Evolutionary conservation across 352 stramenopile species (phyloP).

Genomic region (Elongisporangium anandrum): DNA sequence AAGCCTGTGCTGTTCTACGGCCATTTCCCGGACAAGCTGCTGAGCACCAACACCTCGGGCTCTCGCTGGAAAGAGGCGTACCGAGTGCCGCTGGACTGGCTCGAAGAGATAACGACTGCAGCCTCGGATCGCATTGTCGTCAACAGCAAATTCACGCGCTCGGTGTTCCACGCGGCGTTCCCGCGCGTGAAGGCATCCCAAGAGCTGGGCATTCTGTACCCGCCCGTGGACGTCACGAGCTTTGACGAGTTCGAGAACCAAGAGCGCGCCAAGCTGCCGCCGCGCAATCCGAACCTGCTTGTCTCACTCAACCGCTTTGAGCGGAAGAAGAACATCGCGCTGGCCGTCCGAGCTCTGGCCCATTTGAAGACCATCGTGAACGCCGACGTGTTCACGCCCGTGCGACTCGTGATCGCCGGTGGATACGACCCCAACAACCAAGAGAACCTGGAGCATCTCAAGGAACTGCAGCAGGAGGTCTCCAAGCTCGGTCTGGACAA

Average conservation of each 20-base stretch:
- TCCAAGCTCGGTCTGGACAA: slow-evolving; percentile 34
- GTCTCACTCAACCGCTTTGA: slow-evolving; percentile 98
- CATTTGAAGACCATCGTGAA: slow-evolving; percentile 40
- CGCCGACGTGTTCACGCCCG: slow-evolving; percentile 31
- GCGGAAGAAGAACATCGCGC: slow-evolving; percentile 96
- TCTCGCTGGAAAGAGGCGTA: slow-evolving; percentile 87
- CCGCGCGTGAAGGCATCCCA: slow-evolving; percentile 34
- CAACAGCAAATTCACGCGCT: slow-evolving; percentile 95
- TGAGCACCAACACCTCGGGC: slow-evolving; percentile 52
- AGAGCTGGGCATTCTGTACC: slow-evolving; percentile 92
- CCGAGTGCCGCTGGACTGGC: slow-evolving; percentile 86
- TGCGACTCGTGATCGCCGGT: slow-evolving; percentile 91
- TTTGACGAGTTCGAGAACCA: slow-evolving; percentile 31
- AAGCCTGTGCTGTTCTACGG: slow-evolving; percentile 97
- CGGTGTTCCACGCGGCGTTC: slow-evolving; percentile 90
- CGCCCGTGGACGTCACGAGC: slow-evolving; percentile 85
- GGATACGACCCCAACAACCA: slow-evolving; percentile 94
- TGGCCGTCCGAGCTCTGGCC: slow-evolving; percentile 83
- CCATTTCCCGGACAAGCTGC: slow-evolving; percentile 98
- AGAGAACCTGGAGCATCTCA: slow-evolving; percentile 96
- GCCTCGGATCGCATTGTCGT: slow-evolving; percentile 94
- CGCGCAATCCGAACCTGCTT: slow-evolving; percentile 62
- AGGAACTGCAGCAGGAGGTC: slow-evolving; percentile 85
- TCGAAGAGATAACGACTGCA: slow-evolving; percentile 93
- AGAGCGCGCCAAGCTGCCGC: slow-evolving; percentile 11